A percentile compares a stretch with the other conserved stretches of the same genome.
Evolutionary conservation across 306 rosid genomes (phyloP).

Genomic region (Mucuna pruriens): DNA sequence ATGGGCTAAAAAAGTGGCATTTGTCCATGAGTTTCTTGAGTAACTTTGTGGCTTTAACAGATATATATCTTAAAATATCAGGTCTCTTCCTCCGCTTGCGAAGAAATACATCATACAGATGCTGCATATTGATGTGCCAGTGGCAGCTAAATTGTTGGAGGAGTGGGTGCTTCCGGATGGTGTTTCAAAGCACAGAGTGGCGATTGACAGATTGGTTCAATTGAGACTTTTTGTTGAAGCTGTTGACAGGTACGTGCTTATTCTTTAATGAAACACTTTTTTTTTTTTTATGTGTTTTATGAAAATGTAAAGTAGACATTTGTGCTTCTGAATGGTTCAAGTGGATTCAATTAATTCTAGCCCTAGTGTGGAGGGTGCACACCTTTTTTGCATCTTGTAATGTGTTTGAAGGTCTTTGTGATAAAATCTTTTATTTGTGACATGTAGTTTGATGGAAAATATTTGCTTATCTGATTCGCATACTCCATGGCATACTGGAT

Average conservation of each 20-base stretch:
- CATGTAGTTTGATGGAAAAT: background rate
- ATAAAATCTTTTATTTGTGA: background rate
- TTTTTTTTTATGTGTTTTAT: background rate
- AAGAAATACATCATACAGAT: constrained; percentile 86
- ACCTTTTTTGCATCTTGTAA: constrained; percentile 20
- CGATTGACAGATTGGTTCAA: constrained; percentile 89
- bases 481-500: constrained; percentile 15
- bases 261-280: background rate
- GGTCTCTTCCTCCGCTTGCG: constrained; percentile 93
- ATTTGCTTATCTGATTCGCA: background rate
- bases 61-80: constrained; percentile 37
- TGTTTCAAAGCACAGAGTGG: constrained; percentile 77
- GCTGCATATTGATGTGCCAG: constrained; percentile 65
- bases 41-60: constrained; percentile 20
- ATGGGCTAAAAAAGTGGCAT: background rate
- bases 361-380: constrained; percentile 12
- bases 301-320: constrained; percentile 3
- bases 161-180: constrained; percentile 97
- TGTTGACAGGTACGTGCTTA: constrained; percentile 59
- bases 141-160: constrained; percentile 74
- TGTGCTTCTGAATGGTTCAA: constrained; percentile 26
- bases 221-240: constrained; percentile 77
- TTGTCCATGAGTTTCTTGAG: constrained; percentile 17
- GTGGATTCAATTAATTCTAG: constrained; percentile 2
- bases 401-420: constrained; percentile 13